phyloP scores from a whole-genome alignment of 2,329 filamentous ascomycete species.

The Pseudocercospora pini-densiflorae region DNA sequence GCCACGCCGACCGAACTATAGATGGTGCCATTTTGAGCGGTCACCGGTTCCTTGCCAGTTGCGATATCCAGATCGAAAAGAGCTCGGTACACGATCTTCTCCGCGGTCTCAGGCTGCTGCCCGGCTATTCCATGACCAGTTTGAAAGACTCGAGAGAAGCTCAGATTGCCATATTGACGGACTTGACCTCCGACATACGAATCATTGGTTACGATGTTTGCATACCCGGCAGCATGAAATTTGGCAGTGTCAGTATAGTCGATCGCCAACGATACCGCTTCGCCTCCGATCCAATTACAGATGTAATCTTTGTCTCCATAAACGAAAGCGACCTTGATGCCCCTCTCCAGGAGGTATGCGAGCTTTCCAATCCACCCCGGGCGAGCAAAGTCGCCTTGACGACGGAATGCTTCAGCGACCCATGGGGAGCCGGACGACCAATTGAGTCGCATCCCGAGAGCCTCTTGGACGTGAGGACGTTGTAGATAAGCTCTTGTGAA shows the following conservation, averaged over 20 bases:
- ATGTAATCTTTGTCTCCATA: conserved; percentile 62
- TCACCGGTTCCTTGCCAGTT: conserved; percentile 37
- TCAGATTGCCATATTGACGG: conserved; percentile 37
- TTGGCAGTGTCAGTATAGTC: conserved; percentile 46
- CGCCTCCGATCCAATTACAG: conserved; percentile 61
- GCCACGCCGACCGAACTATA: conserved; percentile 13
- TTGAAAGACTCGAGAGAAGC: conserved; percentile 34
- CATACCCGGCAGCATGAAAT: conserved; percentile 57
- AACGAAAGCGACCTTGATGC: conserved; percentile 59
- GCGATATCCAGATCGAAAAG: conserved; percentile 52
- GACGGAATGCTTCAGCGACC: conserved; percentile 24
- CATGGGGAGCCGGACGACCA: conserved; percentile 51
- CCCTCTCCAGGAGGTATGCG: conserved; percentile 59
- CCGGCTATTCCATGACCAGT: conserved; percentile 51
- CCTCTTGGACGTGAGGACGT: conserved; percentile 58
- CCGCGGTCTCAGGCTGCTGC: conserved; percentile 54
- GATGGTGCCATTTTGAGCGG: not conserved
- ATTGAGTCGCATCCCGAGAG: conserved; percentile 63
- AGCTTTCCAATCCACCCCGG: conserved; percentile 55
- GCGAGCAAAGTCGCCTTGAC: conserved; percentile 56
- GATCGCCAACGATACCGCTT: conserved; percentile 54
- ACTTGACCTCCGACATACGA: conserved; percentile 29
- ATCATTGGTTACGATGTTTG: conserved; percentile 22
- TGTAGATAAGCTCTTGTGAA: conserved; percentile 54
- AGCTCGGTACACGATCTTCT: conserved; percentile 54